Evolutionary conservation across 352 stramenopile genomes (phyloP).

Genomic region (Globisporangium nunn): DNA sequence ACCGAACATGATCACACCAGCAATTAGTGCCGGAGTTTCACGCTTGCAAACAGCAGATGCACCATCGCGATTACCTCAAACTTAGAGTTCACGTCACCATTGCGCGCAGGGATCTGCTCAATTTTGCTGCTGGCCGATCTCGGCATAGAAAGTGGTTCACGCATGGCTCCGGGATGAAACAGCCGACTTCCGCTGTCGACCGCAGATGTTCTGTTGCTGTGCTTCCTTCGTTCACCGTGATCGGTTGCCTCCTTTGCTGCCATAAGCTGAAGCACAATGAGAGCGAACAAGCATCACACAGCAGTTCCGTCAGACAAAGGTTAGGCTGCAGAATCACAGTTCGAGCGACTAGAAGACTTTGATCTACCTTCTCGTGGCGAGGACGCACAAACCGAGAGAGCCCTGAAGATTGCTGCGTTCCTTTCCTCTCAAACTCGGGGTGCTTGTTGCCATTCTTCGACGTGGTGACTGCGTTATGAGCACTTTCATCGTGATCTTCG

Average conservation of each 20-base stretch:
- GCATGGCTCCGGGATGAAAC: neutral
- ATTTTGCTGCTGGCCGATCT: neutral
- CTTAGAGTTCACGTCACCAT: conserved; percentile 33
- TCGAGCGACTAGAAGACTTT: neutral
- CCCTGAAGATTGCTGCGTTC: neutral
- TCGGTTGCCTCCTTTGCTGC: neutral
- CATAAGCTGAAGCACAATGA: neutral
- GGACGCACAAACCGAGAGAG: conserved; percentile 9
- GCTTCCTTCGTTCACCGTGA: neutral
- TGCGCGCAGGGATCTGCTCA: neutral
- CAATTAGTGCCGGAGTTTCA: neutral
- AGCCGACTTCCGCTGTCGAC: neutral
- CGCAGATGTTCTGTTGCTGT: neutral
- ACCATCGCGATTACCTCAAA: conserved; percentile 24
- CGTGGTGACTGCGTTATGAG: neutral
- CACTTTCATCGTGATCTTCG: neutral
- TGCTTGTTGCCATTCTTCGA: neutral
- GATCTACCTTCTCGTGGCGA: conserved; percentile 12
- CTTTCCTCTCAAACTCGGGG: neutral
- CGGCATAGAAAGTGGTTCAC: neutral
- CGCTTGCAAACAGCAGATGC: too few relatives aligned
- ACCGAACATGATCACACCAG: neutral
- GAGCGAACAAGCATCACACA: neutral
- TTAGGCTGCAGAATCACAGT: too few relatives aligned
- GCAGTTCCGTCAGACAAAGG: neutral